These are phyloP conservation scores for Aspergillus homomorphus DNA, from an alignment of 495 filamentous ascomycete species.

Conservation along the genomic window DNA sequence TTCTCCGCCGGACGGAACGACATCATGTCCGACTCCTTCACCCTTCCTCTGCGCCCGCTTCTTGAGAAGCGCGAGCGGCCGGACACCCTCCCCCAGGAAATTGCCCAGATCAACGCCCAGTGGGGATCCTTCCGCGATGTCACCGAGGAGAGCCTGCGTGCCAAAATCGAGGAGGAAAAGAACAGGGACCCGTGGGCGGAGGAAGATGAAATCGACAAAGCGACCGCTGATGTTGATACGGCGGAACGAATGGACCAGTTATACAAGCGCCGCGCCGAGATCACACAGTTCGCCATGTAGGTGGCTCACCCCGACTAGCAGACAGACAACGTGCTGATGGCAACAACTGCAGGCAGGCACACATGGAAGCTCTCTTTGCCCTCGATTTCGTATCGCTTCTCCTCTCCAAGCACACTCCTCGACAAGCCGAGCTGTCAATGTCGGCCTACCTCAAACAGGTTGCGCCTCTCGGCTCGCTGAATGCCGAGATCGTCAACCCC, in stretches of 20 bases:
- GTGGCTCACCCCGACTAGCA: constrained; percentile 9
- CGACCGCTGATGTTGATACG: constrained; percentile 30
- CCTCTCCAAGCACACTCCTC: constrained; percentile 70
- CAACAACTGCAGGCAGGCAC: constrained; percentile 50
- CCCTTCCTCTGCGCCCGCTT: constrained; percentile 64
- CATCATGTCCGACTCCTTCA: constrained; percentile 46
- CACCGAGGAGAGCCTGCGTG: constrained; percentile 57
- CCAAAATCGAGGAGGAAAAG: constrained; percentile 55
- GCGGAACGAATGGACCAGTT: constrained; percentile 41
- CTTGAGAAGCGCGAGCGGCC: constrained; percentile 50
- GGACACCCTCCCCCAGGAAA: constrained; percentile 65
- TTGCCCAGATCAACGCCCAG: constrained; percentile 69
- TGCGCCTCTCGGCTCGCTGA: constrained; percentile 71
- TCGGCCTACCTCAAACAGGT: constrained; percentile 63
- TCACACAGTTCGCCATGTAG: constrained; percentile 44
- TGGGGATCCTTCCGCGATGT: constrained; percentile 71
- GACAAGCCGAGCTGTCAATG: constrained; percentile 64
- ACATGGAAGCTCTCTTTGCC: constrained; percentile 61
- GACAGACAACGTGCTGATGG: constrained; percentile 15
- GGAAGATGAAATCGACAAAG: constrained; percentile 34
- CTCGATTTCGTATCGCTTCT: constrained; percentile 85
- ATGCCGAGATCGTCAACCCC: constrained; percentile 63
- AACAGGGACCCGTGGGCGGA: constrained; percentile 36
- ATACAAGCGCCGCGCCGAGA: constrained; percentile 45
- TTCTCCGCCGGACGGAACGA: not conserved